Conservation (phyloP, 495 filamentous ascomycete genomes). For the Daldinia vernicosa region DNA sequence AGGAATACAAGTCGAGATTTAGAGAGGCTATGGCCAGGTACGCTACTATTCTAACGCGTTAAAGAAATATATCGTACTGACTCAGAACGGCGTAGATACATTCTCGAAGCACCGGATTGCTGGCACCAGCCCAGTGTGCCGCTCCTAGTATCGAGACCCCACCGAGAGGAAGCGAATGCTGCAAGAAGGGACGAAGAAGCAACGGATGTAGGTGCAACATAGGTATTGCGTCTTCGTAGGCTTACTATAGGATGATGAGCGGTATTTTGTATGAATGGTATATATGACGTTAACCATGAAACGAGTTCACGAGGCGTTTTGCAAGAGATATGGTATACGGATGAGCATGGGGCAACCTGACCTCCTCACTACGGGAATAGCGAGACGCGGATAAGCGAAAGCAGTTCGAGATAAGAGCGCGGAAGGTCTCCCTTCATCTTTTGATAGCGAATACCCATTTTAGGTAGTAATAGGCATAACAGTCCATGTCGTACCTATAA, state of each 20-base stretch:
- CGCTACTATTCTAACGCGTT: conserved; percentile 56
- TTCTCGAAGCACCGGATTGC: conserved; percentile 60
- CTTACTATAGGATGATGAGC: not conserved
- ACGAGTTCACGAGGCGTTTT: conserved; percentile 29
- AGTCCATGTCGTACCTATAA: not conserved
- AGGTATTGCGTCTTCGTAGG: conserved; percentile 4
- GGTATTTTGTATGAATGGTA: conserved; percentile 14
- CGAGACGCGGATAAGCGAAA: conserved; percentile 7
- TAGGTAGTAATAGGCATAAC: conserved; percentile 18
- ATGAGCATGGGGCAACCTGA: conserved; percentile 29
- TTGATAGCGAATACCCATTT: conserved; percentile 27
- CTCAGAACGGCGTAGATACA: conserved; percentile 50
- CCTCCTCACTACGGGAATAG: conserved; percentile 6
- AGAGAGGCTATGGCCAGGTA: conserved; percentile 96
- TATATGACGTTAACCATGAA: conserved; percentile 3
- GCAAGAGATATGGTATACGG: not conserved
- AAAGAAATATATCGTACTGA: conserved; percentile 8
- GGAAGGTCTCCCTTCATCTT: not conserved
- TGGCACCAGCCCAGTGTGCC: conserved; percentile 56
- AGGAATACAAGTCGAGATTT: conserved; percentile 96
- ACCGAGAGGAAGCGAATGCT: conserved; percentile 23
- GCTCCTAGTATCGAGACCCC: conserved; percentile 16
- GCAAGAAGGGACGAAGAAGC: conserved; percentile 25
- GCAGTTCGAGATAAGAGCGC: conserved; percentile 1
- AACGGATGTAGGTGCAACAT: conserved; percentile 15